Evolutionary conservation across 345 rosid genomes (phyloP).

Genomic region (Lumnitzera littorea): DNA sequence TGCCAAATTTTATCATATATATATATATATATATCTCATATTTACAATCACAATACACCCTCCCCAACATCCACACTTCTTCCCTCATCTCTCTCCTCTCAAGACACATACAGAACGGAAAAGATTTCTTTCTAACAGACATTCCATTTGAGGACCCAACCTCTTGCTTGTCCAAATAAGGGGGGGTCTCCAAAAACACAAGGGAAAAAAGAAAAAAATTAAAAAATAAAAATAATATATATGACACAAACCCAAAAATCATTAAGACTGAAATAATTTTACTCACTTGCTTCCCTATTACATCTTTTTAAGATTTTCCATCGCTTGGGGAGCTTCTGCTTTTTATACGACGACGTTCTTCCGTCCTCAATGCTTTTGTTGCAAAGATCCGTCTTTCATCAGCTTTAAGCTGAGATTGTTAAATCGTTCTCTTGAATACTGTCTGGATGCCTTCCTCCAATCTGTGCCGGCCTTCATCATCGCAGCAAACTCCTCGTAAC

Average conservation of each 20-base stretch:
- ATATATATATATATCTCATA: neutral
- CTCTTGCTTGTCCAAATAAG: constrained; percentile 11
- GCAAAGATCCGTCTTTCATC: constrained; percentile 79
- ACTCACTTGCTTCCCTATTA: neutral
- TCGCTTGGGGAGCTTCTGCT: constrained; percentile 2
- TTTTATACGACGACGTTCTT: constrained; percentile 12
- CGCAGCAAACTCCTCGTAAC: constrained; percentile 73
- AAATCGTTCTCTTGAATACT: constrained; percentile 88
- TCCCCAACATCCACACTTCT: constrained; percentile 5
- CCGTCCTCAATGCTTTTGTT: constrained; percentile 19
- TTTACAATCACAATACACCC: constrained; percentile 20
- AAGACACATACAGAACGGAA: neutral
- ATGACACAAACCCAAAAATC: constrained; percentile 3
- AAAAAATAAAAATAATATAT: no score
- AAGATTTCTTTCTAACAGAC: constrained; percentile 4
- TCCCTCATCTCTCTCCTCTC: neutral
- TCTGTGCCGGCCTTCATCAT: constrained; percentile 99
- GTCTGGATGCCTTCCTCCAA: constrained; percentile 97
- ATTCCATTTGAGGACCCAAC: constrained; percentile 1
- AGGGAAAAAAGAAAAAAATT: neutral
- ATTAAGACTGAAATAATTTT: neutral
- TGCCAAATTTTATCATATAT: no score
- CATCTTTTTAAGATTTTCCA: neutral
- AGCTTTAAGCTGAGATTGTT: constrained; percentile 73
- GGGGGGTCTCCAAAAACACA: neutral